phyloP scores from a whole-genome alignment of 768 basidiomycete species.

The Rhodotorula taiwanensis region DNA sequence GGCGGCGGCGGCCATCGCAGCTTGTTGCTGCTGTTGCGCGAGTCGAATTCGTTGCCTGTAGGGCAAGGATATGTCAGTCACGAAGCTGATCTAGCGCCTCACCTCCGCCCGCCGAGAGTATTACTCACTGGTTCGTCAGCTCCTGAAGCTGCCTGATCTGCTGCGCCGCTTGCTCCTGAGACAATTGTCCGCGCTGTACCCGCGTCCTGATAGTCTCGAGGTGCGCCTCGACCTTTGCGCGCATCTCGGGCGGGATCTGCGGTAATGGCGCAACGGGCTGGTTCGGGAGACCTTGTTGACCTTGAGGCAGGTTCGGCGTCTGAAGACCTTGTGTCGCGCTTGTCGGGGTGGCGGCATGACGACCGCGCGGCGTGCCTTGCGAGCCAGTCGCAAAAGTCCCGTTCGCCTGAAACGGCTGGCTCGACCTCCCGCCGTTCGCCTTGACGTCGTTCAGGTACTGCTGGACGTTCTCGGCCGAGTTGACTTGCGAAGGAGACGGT shows the following conservation, averaged over 20 bases:
- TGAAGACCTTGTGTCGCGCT: too few relatives aligned
- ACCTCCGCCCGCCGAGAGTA: too few relatives aligned
- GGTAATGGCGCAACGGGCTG: conserved; percentile 9
- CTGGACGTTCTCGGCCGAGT: conserved; percentile 18
- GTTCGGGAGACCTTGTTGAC: conserved; percentile 2
- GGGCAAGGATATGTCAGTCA: neutral
- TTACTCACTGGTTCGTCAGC: conserved; percentile 21
- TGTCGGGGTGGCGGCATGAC: neutral
- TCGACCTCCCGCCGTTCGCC: conserved; percentile 1
- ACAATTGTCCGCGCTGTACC: conserved; percentile 5
- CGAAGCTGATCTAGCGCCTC: too few relatives aligned
- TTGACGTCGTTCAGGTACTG: conserved; percentile 27
- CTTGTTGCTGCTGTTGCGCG: conserved; percentile 10
- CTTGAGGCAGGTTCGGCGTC: neutral
- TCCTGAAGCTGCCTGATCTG: conserved; percentile 27
- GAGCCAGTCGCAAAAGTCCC: neutral
- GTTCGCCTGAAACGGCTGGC: conserved; percentile 17
- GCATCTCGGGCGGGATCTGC: conserved; percentile 26
- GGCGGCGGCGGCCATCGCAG: neutral
- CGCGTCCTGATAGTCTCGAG: conserved; percentile 9
- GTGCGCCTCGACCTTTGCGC: conserved; percentile 20
- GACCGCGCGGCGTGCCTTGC: too few relatives aligned
- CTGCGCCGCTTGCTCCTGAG: conserved; percentile 14
- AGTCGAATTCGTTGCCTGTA: conserved; percentile 8
- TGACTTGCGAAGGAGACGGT: conserved; percentile 6